These are phyloP conservation scores for Nectriaceae sp. DNA, from an alignment of 2,329 filamentous ascomycete species.

Conservation along the genomic window DNA sequence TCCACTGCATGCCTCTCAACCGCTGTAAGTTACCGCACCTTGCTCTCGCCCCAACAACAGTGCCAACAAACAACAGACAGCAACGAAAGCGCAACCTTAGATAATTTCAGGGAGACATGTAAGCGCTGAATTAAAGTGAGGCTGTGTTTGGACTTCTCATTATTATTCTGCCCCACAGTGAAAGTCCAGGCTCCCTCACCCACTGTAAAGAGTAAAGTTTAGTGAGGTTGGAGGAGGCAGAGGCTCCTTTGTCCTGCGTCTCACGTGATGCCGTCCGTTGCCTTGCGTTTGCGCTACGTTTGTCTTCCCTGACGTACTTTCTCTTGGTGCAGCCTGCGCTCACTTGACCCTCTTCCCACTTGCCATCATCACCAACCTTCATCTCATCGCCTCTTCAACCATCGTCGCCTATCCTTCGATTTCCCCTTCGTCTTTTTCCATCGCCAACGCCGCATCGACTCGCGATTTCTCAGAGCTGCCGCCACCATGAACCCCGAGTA, in stretches of 20 bases:
- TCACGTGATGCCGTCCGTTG: slow-evolving; percentile 31
- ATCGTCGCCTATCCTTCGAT: slow-evolving; percentile 6
- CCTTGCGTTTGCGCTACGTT: slow-evolving; percentile 30
- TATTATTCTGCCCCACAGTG: too few species aligned
- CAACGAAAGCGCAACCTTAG: too few species aligned
- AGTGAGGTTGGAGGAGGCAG: too few species aligned
- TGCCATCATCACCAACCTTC: slow-evolving; percentile 29
- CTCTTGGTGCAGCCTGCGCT: slow-evolving; percentile 30
- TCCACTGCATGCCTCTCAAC: too few species aligned
- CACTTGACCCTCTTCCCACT: slow-evolving; percentile 27
- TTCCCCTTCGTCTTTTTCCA: slow-evolving; percentile 3
- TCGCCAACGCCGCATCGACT: slow-evolving; percentile 6
- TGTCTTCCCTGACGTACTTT: slow-evolving; percentile 39
- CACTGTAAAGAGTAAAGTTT: too few species aligned
- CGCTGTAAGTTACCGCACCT: too few species aligned
- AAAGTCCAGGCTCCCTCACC: too few species aligned
- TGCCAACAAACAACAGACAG: too few species aligned
- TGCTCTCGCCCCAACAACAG: too few species aligned
- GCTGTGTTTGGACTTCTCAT: too few species aligned
- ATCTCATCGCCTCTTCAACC: slow-evolving; percentile 18
- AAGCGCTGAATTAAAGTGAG: too few species aligned
- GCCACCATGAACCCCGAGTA: slow-evolving; percentile 89
- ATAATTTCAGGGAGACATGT: too few species aligned
- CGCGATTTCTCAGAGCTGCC: slow-evolving; percentile 23
- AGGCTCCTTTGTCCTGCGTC: slow-evolving; percentile 8